Percentiles rank a stretch among this genome's conserved stretches.
These are phyloP conservation scores for Cordyceps fumosorosea DNA, from an alignment of 2,329 filamentous ascomycete genomes.

Conservation along the genomic window DNA sequence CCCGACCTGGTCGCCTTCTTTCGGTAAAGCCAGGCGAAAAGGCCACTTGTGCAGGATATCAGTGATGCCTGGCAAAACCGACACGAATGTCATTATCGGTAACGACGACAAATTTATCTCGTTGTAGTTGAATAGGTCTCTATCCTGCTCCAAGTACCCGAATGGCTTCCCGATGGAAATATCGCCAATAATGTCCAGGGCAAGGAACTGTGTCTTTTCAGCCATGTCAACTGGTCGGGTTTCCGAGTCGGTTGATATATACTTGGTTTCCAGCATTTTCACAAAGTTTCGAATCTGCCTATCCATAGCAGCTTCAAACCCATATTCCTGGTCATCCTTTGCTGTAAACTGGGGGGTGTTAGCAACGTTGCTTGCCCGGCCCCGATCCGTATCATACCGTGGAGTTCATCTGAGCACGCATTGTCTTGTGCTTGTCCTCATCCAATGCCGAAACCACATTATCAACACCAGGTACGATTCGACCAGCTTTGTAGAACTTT, in stretches of 20 bases:
- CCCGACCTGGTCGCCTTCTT: slow-evolving; percentile 30
- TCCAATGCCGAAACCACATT: slow-evolving; percentile 47
- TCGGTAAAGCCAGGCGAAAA: slow-evolving; percentile 27
- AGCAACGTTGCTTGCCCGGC: not conserved
- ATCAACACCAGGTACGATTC: slow-evolving; percentile 47
- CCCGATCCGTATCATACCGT: slow-evolving; percentile 26
- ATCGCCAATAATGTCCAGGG: slow-evolving; percentile 47
- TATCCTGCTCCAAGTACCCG: slow-evolving; percentile 42
- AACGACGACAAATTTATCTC: slow-evolving; percentile 36
- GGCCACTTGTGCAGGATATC: slow-evolving; percentile 31
- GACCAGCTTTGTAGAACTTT: slow-evolving; percentile 41
- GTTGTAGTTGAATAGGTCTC: slow-evolving; percentile 41
- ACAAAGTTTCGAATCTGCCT: slow-evolving; percentile 34
- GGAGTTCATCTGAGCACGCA: slow-evolving; percentile 38
- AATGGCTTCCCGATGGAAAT: slow-evolving; percentile 46
- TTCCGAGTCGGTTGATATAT: slow-evolving; percentile 31
- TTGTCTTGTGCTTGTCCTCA: slow-evolving; percentile 32
- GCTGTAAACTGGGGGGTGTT: slow-evolving; percentile 38
- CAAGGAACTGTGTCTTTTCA: slow-evolving; percentile 44
- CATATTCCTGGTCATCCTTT: slow-evolving; percentile 39
- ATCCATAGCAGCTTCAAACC: slow-evolving; percentile 35
- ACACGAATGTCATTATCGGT: slow-evolving; percentile 30
- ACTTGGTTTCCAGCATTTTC: slow-evolving; percentile 40
- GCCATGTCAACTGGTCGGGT: slow-evolving; percentile 40
- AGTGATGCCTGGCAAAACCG: slow-evolving; percentile 31